Base-by-base conservation (phyloP, 345 rosid species). In the Pseudoturritis turrita region DNA sequence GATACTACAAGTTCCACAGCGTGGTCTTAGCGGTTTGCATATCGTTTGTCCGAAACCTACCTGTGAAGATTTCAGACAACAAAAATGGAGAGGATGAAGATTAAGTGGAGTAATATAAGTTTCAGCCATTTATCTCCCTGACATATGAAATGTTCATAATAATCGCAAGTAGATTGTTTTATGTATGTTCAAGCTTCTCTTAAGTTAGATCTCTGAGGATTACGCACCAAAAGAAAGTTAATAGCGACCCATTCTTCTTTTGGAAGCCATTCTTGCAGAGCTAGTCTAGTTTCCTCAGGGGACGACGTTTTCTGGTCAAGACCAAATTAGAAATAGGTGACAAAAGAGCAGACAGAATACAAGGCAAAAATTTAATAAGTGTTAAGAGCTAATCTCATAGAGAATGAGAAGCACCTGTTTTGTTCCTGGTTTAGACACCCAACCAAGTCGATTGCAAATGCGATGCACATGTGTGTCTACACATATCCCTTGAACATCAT, bases 381-480 rank as follows among this genome's bases (percentile, higher is more conserved):
- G 36, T 33, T 62, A 1, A 14, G 45, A 62, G 14, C 41, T 29
- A 25, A 36, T 63, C 17, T 45, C 40, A 21, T 37, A 6, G 6
- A 23, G 15, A 37, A 26, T 15, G 45, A 35, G 40, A 50, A 50
- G 50, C 76, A 88, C 95, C 89, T 81, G 86, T 64, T 83, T 86
- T 39, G 86, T 82, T 80, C 89, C 89, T 47, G 73, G 80, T 72
- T 78, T 80, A 62, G 86, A 80, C 55, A 94, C 98, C 98, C 98
- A 94, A 47, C 96, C 97, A 62, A 94, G 97, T 60, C 98, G 82
- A 73, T 91, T 94, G 79, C 95, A 81, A 63, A 91, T 94, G 62
- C 97, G 92, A 74, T 91, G 98, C 66, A 91, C 96, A 68, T 89
- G 98, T 29, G 98, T 91, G 75, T 94, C 98, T 39, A 94, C 97